A percentile compares a stretch with the other conserved stretches of the same genome.
phyloP scores from a whole-genome alignment of 306 rosid genomes.

The Fragaria vesca region DNA sequence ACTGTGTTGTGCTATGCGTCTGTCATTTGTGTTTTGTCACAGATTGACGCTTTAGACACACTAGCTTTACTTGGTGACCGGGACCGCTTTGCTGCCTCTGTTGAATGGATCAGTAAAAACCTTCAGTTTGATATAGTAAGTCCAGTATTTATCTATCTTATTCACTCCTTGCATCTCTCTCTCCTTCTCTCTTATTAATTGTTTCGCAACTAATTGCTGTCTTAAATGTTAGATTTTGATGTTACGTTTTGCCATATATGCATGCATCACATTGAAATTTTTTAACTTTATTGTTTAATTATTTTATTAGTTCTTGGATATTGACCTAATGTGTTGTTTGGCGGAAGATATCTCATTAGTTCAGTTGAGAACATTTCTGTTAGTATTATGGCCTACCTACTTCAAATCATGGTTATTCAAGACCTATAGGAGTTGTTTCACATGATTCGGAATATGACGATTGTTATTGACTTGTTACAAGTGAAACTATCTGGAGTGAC shows the following conservation, averaged over 20 bases:
- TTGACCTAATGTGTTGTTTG: not conserved
- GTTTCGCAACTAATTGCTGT: not conserved
- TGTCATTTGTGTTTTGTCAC: constrained; percentile 16
- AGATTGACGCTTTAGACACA: constrained; percentile 91
- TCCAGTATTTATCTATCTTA: constrained; percentile 21
- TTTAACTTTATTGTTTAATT: not conserved
- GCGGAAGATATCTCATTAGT: not conserved
- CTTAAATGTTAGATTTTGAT: not conserved
- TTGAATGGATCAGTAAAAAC: constrained; percentile 97
- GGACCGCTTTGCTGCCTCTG: constrained; percentile 64
- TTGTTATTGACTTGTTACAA: not conserved
- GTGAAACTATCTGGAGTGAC: not conserved
- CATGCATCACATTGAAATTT: not conserved
- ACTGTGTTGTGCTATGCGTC: not conserved
- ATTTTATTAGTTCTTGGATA: not conserved
- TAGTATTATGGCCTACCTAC: not conserved
- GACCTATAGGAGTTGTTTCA: not conserved
- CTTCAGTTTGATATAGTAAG: constrained; percentile 96
- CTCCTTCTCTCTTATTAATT: not conserved
- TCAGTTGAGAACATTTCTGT: constrained; percentile 4
- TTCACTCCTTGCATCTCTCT: not conserved
- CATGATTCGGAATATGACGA: not conserved
- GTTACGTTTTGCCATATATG: not conserved
- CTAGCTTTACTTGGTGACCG: constrained; percentile 88
- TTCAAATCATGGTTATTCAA: not conserved